Evolutionary conservation across 225 moss, liverwort and hornwort genomes (phyloP), one percentile per base, ranked within the genome.

Genomic region (Lunularia cruciata): DNA sequence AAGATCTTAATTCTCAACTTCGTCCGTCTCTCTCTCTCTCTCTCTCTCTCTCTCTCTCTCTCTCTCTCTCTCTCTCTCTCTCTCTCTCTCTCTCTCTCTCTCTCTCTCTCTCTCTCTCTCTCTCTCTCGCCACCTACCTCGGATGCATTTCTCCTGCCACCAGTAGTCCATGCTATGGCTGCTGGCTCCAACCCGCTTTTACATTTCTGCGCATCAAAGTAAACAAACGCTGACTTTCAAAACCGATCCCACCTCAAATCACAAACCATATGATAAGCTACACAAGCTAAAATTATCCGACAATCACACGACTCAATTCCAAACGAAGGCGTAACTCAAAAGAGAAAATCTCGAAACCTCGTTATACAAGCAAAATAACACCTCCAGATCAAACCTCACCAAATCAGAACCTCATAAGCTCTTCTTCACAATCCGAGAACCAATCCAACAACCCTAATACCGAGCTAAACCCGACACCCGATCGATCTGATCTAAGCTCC

Each of bases 71-170:
- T 76, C 75, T 81, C 74, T 23, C 22, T 9, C 1, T 15, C 20
- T 38, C 10, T 40, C 12, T 43, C 43, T 15, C 43, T 43, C 12
- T 43, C 43, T 43, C 43, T 55, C 33, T 30, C 16, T 37, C 11
- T 26, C 46, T 35, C 14, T 16, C 39, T 33, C 49, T 8, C 30
- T 53, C 58, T 30, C 51, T 67, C 65, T 26, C 14, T 30, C 30
- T 11, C 40, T 11, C n/a, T 64, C 40, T 58, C 45, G 20, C 26
- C 20, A 64, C 80, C 25, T 57, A 80, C 80, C 75, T 81, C 74
- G 25, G 77, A 82, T 55, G 74, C 74, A 68, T 74, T 43, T 51
- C 81, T 74, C 68, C 60, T 71, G 61, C 74, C 77, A 19, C 81
- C 81, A 33, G 33, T 68, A 45, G 54, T 31, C 77, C 77, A 75